Evolutionary conservation across 2,329 filamentous ascomycete genomes (phyloP).

Genomic region (Dendryphion nanum): DNA sequence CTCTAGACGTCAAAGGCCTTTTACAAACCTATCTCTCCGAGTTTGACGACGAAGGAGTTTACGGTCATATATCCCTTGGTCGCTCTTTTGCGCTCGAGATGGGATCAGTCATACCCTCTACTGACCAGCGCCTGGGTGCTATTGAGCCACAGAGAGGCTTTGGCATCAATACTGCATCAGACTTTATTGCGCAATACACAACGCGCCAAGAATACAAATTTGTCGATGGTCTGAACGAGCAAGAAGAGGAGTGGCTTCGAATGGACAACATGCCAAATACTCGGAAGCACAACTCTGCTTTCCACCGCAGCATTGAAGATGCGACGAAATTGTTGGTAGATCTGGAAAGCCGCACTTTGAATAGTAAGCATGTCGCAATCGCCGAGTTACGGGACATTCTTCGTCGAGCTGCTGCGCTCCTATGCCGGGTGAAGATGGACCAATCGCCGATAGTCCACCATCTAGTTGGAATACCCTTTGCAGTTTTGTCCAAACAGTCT

Average conservation of each 20-base stretch:
- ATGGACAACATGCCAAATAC: slow-evolving; percentile 35
- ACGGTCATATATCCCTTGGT: slow-evolving; percentile 88
- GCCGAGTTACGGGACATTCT: slow-evolving; percentile 77
- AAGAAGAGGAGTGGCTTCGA: slow-evolving; percentile 62
- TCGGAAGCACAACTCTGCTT: slow-evolving; percentile 13
- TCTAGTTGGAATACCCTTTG: slow-evolving; percentile 89
- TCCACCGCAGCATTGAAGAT: slow-evolving; percentile 48
- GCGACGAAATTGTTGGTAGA: slow-evolving; percentile 63
- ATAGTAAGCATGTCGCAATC: slow-evolving; percentile 68
- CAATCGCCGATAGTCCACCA: slow-evolving; percentile 80
- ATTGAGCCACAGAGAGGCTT: slow-evolving; percentile 73
- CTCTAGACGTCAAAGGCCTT: slow-evolving; percentile 90
- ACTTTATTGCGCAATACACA: slow-evolving; percentile 96
- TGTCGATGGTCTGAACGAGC: slow-evolving; percentile 70
- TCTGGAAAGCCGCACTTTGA: slow-evolving; percentile 68
- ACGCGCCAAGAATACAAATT: slow-evolving; percentile 94
- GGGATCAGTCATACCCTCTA: slow-evolving; percentile 79
- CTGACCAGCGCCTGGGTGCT: slow-evolving; percentile 79
- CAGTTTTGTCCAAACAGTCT: slow-evolving; percentile 88
- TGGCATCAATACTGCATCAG: slow-evolving; percentile 86
- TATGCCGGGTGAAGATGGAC: slow-evolving; percentile 75
- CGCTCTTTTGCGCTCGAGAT: slow-evolving; percentile 93
- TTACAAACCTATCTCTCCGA: slow-evolving; percentile 93
- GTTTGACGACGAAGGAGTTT: slow-evolving; percentile 85
- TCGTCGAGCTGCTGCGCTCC: slow-evolving; percentile 77